These are phyloP conservation scores for Blastobotrys terrestris DNA, from an alignment of 805 yeast species.

Conservation along the genomic window DNA sequence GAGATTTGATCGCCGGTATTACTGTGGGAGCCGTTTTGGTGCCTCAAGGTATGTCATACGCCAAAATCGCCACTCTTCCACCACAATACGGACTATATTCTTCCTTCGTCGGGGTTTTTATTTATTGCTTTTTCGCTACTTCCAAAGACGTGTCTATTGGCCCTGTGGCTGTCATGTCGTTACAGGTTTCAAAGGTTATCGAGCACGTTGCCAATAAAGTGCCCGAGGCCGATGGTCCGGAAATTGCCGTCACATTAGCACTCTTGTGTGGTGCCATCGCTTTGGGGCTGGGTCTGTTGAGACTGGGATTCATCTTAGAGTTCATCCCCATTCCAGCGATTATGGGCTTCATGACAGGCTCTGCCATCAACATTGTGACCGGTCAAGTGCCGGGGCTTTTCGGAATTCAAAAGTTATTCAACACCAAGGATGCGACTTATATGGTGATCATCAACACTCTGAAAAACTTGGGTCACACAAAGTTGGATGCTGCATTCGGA, in stretches of 20 bases:
- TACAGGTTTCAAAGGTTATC: constrained; percentile 75
- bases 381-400: constrained; percentile 86
- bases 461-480: constrained; percentile 62
- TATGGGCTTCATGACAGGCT: constrained; percentile 91
- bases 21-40: constrained; percentile 91
- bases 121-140: constrained; percentile 87
- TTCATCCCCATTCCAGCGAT: constrained; percentile 88
- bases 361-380: constrained; percentile 72
- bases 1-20: constrained; percentile 85
- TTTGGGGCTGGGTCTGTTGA: constrained; percentile 69
- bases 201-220: constrained; percentile 51
- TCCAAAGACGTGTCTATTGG: constrained; percentile 94
- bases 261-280: constrained; percentile 83
- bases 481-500: constrained; percentile 85
- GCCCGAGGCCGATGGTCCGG: constrained; percentile 46
- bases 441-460: constrained; percentile 62
- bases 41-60: constrained; percentile 95
- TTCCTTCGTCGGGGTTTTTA: constrained; percentile 83
- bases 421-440: constrained; percentile 69
- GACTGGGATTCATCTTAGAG: constrained; percentile 85
- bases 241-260: constrained; percentile 73
- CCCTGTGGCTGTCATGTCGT: constrained; percentile 94
- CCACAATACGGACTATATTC: constrained; percentile 88
- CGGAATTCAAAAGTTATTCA: constrained; percentile 61
- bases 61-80: constrained; percentile 72